Evolutionary conservation across 2,329 filamentous ascomycete genomes (phyloP), one percentile per base, ranked within the genome.

Genomic region (Fonsecaea nubica): DNA sequence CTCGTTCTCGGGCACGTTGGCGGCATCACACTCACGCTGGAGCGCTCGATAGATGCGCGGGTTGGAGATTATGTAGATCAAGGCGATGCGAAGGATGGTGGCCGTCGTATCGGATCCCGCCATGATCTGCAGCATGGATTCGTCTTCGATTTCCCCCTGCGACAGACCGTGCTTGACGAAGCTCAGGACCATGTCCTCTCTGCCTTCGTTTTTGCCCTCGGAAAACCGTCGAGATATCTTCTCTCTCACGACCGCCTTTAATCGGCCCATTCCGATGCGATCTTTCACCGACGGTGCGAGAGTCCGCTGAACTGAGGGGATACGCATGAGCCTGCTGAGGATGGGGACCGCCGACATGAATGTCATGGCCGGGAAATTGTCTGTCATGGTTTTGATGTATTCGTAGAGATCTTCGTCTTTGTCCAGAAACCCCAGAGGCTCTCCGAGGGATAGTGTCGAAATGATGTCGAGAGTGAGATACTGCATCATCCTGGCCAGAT

Each of bases 381-480:
- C 35, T 18, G 35, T 32, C 35, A 58, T 42, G 56, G 38, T 58
- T 13, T 74, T 70, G 53, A 81, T 74, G 63, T 82, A 76, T 8
- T 66, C 66, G 48, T 79, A 77, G 6, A 80, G 72, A 61, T 85
- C 83, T 5, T 74, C 68, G 71, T 85, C 79, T 10, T 75, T 76
- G 8, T 76, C 70, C 35, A 84, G 75, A 71, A 81, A 78, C 21
- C 81, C 80, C 64, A 84, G 83, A 1, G 81, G 66, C 62, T 77
- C 71, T 10, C 85, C 85, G 54, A 86, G 83, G 0, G 82, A 82
- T 3, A 88, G 72, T 48, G 81, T 80, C 40, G 80, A 83, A 68
- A 88, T 85, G 42, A 86, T 81, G 64, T 88, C 86, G 2, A 87
- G 75, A 0, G 85, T 85, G 62, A 87, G 82, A 75, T 79, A 86